phyloP scores from a whole-genome alignment of 805 yeast species.

The Kurtzmaniella fragi region DNA sequence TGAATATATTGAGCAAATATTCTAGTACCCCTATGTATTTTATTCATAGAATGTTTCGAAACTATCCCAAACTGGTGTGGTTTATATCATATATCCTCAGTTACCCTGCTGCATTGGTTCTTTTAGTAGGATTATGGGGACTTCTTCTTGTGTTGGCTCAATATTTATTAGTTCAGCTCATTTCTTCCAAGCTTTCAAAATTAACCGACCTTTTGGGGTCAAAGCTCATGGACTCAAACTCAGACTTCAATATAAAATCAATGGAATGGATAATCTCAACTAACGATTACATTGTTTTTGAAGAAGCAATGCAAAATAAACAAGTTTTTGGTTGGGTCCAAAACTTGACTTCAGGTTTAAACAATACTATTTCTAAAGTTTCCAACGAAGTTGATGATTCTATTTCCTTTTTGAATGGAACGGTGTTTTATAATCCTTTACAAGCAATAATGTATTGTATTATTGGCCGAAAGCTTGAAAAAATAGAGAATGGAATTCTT shows the following conservation, averaged over 20 bases:
- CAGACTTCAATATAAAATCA: conserved; percentile 2
- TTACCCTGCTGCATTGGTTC: conserved; percentile 42
- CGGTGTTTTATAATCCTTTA: conserved; percentile 63
- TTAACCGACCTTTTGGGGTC: neutral
- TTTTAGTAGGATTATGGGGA: conserved; percentile 57
- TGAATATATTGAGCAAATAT: neutral
- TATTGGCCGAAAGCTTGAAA: conserved; percentile 64
- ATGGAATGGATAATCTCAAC: conserved; percentile 24
- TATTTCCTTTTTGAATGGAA: neutral
- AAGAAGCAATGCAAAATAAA: conserved; percentile 53
- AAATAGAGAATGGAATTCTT: conserved; percentile 63
- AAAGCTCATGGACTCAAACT: neutral
- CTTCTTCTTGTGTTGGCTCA: conserved; percentile 52
- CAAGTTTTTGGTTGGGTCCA: conserved; percentile 64
- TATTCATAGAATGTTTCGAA: neutral
- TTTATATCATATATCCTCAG: conserved; percentile 47
- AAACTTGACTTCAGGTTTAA: conserved; percentile 52
- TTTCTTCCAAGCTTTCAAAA: conserved; percentile 8
- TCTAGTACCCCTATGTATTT: neutral
- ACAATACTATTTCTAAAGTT: conserved; percentile 42
- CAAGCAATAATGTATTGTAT: conserved; percentile 72
- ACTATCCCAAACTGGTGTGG: conserved; percentile 30
- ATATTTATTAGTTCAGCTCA: conserved; percentile 35
- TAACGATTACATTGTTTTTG: conserved; percentile 45
- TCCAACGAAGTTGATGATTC: neutral